Conservation (phyloP, 352 stramenopile species). For the Phytophthora macrochlamydospora region DNA sequence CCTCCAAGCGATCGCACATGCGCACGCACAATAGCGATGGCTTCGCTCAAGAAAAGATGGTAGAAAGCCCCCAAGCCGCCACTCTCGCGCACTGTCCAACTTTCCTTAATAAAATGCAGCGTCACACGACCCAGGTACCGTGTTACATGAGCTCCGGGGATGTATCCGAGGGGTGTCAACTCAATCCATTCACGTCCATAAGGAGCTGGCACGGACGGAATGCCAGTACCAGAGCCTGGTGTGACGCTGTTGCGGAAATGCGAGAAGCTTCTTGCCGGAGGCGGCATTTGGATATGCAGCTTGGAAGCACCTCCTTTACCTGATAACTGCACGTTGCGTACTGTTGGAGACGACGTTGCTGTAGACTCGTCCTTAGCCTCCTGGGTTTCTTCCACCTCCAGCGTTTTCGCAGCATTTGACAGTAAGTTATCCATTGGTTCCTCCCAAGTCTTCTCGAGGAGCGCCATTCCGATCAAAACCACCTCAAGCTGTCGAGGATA, state of each 20-base stretch:
- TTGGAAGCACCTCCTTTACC: slow-evolving; percentile 32
- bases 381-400: slow-evolving; percentile 44
- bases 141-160: slow-evolving; percentile 68
- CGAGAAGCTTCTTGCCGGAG: slow-evolving; percentile 43
- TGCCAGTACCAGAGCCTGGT: slow-evolving; percentile 10
- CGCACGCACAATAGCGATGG: slow-evolving; percentile 84
- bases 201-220: slow-evolving; percentile 13
- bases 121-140: slow-evolving; percentile 87
- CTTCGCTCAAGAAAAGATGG: slow-evolving; percentile 88
- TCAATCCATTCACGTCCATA: slow-evolving; percentile 85
- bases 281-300: slow-evolving; percentile 52
- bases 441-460: slow-evolving; percentile 61
- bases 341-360: slow-evolving; percentile 21
- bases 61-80: slow-evolving; percentile 88
- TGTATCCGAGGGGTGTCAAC: slow-evolving; percentile 82
- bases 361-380: slow-evolving; percentile 3
- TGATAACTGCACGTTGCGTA: slow-evolving; percentile 49
- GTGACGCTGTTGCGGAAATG: slow-evolving; percentile 33
- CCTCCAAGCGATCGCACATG: slow-evolving; percentile 83
- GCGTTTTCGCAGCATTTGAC: slow-evolving; percentile 41
- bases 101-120: slow-evolving; percentile 92
- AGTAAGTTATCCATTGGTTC: slow-evolving; percentile 56
- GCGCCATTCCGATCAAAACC: slow-evolving; percentile 81
- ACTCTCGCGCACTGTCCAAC: slow-evolving; percentile 87
- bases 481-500: slow-evolving; percentile 73